Conservation (phyloP, 805 yeast species). For the Candida loeiensis region DNA sequence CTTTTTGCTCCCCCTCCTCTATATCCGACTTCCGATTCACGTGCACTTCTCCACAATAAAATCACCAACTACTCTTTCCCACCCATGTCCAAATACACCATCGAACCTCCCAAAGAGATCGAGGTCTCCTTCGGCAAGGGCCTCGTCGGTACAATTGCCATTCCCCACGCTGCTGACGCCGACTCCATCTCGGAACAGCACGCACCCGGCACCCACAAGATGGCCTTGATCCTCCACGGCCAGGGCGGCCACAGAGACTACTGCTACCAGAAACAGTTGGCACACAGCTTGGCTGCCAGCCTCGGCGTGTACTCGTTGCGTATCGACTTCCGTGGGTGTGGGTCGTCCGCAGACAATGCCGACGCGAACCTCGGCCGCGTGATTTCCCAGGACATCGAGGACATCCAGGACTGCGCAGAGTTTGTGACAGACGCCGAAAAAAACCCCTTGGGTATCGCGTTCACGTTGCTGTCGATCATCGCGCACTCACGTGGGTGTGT, state of each 20-base stretch:
- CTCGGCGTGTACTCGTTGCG: conserved; percentile 65
- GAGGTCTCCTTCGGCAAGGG: conserved; percentile 35
- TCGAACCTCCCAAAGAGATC: conserved; percentile 28
- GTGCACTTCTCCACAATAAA: too few relatives aligned
- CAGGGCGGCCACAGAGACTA: conserved; percentile 81
- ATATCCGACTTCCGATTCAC: too few relatives aligned
- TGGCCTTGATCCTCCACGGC: conserved; percentile 75
- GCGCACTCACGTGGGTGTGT: conserved; percentile 81
- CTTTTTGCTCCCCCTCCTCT: too few relatives aligned
- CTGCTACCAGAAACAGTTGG: conserved; percentile 64
- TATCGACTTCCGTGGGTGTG: conserved; percentile 85
- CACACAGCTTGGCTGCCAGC: conserved; percentile 53
- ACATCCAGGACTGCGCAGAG: conserved; percentile 46
- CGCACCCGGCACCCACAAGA: conserved; percentile 44
- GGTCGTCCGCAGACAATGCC: conserved; percentile 58
- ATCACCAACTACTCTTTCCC: not conserved
- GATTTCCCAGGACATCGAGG: conserved; percentile 63
- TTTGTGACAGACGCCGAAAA: conserved; percentile 24
- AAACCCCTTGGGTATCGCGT: conserved; percentile 38
- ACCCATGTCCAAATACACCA: not conserved
- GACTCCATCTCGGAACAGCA: conserved; percentile 22
- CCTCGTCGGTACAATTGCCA: conserved; percentile 34
- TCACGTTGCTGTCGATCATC: conserved; percentile 55
- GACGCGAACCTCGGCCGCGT: conserved; percentile 48
- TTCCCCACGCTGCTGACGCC: conserved; percentile 32